Conservation (phyloP, 177 flowering plant species). For the Vitis hybrid region DNA sequence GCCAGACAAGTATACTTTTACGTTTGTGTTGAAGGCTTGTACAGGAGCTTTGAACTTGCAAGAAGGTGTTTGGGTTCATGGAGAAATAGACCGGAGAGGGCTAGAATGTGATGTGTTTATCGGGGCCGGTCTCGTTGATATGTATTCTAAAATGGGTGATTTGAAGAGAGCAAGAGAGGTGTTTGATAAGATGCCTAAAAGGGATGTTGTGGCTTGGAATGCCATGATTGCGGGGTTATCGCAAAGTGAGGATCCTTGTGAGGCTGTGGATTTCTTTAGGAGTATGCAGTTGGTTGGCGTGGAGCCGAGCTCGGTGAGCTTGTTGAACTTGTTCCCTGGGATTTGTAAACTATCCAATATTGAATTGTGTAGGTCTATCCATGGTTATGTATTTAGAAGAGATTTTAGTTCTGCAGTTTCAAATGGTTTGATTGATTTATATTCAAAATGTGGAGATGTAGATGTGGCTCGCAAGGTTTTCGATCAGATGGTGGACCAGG, state of each 20-base stretch:
- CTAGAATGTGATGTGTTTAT: conserved; percentile 56
- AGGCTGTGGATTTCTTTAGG: conserved; percentile 44
- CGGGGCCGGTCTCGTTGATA: conserved; percentile 59
- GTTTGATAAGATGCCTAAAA: conserved; percentile 58
- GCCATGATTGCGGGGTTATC: conserved; percentile 65
- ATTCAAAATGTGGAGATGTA: conserved; percentile 58
- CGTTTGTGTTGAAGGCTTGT: conserved; percentile 70
- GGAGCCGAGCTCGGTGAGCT: conserved; percentile 49
- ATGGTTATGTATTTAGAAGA: conserved; percentile 59
- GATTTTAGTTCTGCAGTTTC: conserved; percentile 32
- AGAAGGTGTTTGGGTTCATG: conserved; percentile 45
- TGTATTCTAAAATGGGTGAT: conserved; percentile 61
- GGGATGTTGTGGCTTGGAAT: conserved; percentile 69
- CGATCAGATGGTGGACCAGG: conserved; percentile 33
- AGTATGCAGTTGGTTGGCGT: conserved; percentile 43
- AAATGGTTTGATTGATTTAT: conserved; percentile 71
- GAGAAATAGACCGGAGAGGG: conserved; percentile 25
- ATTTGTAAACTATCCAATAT: conserved; percentile 39
- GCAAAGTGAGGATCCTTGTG: conserved; percentile 32
- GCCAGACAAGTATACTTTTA: conserved; percentile 68
- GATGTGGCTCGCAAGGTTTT: conserved; percentile 49
- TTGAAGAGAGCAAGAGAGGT: conserved; percentile 37
- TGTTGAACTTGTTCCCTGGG: conserved; percentile 69
- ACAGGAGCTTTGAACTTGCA: conserved; percentile 37
- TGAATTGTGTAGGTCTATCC: conserved; percentile 46